Evolutionary conservation across 441 rosid genomes (phyloP).

Genomic region (Adansonia gregorii): DNA sequence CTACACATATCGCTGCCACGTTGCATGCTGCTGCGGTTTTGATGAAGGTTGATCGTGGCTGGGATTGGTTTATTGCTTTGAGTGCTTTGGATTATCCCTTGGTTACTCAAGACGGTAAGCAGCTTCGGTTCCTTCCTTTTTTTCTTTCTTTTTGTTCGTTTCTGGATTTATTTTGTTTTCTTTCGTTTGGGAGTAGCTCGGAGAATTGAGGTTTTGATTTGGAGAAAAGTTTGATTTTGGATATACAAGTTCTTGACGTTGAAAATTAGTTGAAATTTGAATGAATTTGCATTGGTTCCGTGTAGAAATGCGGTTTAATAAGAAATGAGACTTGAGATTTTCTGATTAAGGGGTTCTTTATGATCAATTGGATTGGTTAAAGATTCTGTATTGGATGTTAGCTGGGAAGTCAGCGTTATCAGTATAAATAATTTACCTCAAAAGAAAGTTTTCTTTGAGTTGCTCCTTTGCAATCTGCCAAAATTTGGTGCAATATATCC

Average conservation of each 20-base stretch:
- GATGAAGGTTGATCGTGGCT: slow-evolving; percentile 67
- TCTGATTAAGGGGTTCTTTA: neutral
- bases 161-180: slow-evolving; percentile 12
- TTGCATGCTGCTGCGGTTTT: slow-evolving; percentile 78
- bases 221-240: neutral
- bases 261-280: slow-evolving; percentile 2
- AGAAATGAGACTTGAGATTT: neutral
- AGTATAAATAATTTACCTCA: neutral
- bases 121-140: neutral
- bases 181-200: neutral
- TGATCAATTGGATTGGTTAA: slow-evolving; percentile 9
- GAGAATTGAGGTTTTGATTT: slow-evolving; percentile 5
- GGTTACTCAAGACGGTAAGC: slow-evolving; percentile 78
- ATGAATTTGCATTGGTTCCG: slow-evolving; percentile 5
- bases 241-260: neutral
- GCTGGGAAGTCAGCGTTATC: neutral
- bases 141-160: neutral
- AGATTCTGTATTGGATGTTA: neutral
- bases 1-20: slow-evolving; percentile 64
- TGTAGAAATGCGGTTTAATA: neutral
- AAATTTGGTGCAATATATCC: slow-evolving; percentile 1
- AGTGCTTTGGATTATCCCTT: slow-evolving; percentile 85
- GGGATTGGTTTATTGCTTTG: slow-evolving; percentile 85
- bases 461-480: neutral
- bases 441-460: neutral